A percentile compares a stretch with the other conserved stretches of the same genome.
Conservation (phyloP, 768 basidiomycete genomes). For the Paxillus ammoniavirescens region DNA sequence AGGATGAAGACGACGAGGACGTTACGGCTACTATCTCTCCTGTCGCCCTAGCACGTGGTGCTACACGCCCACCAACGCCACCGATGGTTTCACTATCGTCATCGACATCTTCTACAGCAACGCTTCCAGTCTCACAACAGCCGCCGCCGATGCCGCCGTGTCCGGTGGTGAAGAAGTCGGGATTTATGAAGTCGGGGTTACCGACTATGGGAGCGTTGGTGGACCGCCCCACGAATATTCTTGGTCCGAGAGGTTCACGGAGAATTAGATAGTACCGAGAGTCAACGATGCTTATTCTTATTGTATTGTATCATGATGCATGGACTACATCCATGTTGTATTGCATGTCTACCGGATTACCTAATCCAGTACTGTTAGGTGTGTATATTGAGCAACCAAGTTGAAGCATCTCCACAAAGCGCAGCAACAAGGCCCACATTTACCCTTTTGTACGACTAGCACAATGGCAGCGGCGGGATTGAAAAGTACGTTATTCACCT, state of each 20-base stretch:
- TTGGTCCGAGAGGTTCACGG: constrained; percentile 33
- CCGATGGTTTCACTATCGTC: constrained; percentile 33
- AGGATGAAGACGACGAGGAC: constrained; percentile 15
- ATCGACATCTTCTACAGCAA: constrained; percentile 38
- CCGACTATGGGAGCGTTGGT: constrained; percentile 25
- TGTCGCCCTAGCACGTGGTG: not conserved
- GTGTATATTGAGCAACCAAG: not conserved
- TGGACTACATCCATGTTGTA: not conserved
- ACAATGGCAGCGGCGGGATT: constrained; percentile 66
- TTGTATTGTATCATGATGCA: constrained; percentile 1
- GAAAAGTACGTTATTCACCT: constrained; percentile 50
- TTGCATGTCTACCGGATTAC: constrained; percentile 14
- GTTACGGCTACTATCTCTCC: constrained; percentile 19
- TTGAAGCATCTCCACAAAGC: not conserved
- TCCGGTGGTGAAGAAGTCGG: constrained; percentile 21
- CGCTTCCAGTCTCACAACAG: constrained; percentile 22
- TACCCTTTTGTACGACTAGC: constrained; percentile 2
- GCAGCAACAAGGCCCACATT: not conserved
- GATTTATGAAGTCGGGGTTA: constrained; percentile 19
- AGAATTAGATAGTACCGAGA: constrained; percentile 20
- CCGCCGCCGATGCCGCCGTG: constrained; percentile 4
- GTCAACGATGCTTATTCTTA: constrained; percentile 9
- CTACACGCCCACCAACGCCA: constrained; percentile 19
- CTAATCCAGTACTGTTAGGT: constrained; percentile 11
- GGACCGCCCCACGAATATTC: constrained; percentile 34